These are phyloP conservation scores for Lachancea meyersii DNA, from an alignment of 805 yeast species.

Conservation along the genomic window DNA sequence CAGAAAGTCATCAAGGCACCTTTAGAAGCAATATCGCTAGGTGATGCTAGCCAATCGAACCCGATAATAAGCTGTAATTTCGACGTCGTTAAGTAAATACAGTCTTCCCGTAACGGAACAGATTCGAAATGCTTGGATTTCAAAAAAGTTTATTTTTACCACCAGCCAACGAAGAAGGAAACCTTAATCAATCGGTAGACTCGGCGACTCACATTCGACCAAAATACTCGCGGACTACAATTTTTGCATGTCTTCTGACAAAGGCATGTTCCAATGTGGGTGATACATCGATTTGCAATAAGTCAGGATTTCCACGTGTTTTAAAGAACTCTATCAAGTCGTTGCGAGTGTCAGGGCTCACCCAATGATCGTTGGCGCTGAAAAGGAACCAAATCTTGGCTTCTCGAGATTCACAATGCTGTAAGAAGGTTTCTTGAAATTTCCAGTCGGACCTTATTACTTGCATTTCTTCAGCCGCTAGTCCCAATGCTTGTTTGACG, in stretches of 20 bases:
- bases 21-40: no score
- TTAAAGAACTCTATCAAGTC: constrained; percentile 36
- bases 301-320: constrained; percentile 16
- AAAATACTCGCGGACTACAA: constrained; percentile 20
- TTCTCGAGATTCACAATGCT: constrained; percentile 21
- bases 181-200: no score
- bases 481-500: constrained; percentile 46
- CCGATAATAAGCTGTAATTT: constrained; percentile 73
- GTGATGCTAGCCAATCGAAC: no score
- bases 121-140: constrained; percentile 50
- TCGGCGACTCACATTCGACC: not conserved
- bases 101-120: constrained; percentile 54
- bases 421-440: constrained; percentile 45
- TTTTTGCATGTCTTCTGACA: constrained; percentile 50
- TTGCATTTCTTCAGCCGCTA: constrained; percentile 57
- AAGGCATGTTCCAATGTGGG: constrained; percentile 50
- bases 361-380: constrained; percentile 63
- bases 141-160: no score
- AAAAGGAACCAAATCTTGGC: constrained; percentile 48
- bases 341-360: constrained; percentile 45
- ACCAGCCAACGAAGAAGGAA: no score
- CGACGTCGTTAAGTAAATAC: constrained; percentile 46
- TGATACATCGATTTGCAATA: constrained; percentile 30
- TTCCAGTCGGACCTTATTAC: constrained; percentile 43
- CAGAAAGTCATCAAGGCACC: no score